Percentiles rank a stretch among this genome's conserved stretches.
phyloP scores from a whole-genome alignment of 768 basidiomycete genomes.

The Tephrocybe sp. region DNA sequence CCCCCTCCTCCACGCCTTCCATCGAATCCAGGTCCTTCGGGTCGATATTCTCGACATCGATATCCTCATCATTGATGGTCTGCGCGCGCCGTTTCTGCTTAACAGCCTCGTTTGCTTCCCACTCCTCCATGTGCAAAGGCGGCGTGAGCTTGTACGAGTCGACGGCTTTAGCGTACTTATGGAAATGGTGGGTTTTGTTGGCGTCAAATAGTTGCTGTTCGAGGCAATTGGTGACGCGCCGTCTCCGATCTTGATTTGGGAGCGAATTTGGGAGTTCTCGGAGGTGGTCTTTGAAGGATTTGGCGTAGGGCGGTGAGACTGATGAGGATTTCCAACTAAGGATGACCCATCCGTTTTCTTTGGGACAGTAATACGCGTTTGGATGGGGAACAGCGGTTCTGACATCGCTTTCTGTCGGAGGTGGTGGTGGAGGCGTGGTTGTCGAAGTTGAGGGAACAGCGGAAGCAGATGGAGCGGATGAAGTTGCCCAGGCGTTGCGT shows the following conservation, averaged over 20 bases:
- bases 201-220: constrained; percentile 41
- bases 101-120: constrained; percentile 50
- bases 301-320: constrained; percentile 57
- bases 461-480: background rate
- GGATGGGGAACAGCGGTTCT: constrained; percentile 76
- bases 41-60: constrained; percentile 42
- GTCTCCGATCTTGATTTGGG: constrained; percentile 55
- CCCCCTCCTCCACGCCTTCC: constrained; percentile 31
- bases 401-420: constrained; percentile 61
- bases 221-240: constrained; percentile 47
- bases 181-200: constrained; percentile 81
- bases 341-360: constrained; percentile 82
- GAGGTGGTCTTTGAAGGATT: constrained; percentile 49
- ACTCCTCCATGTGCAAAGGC: constrained; percentile 54
- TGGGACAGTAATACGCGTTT: constrained; percentile 78
- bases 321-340: constrained; percentile 66
- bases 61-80: constrained; percentile 29
- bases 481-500: constrained; percentile 6
- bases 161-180: constrained; percentile 67
- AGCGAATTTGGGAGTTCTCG: too few species aligned
- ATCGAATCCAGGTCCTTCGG: constrained; percentile 27
- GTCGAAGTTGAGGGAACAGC: background rate
- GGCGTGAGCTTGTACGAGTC: constrained; percentile 67
- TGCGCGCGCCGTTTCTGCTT: constrained; percentile 51
- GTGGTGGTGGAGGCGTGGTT: constrained; percentile 27